Base-by-base conservation (phyloP, 2,329 filamentous ascomycete species). In the Xylariales sp. region DNA sequence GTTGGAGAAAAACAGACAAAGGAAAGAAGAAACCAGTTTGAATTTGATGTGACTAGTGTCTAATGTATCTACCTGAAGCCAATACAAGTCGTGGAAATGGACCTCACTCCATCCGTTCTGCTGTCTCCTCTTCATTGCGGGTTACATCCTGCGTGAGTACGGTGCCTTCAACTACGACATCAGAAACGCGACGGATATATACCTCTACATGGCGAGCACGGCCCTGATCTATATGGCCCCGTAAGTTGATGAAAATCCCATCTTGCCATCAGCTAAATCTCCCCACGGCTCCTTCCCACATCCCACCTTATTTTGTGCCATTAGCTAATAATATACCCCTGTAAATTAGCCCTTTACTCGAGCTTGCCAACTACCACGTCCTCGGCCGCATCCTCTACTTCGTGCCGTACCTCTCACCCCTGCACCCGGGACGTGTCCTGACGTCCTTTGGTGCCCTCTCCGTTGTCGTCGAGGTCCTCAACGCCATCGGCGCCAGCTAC, bases 311-410 rank as follows among this genome's bases (percentile, higher is more conserved):
- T n/a, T n/a, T n/a, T n/a, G n/a, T n/a, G n/a, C n/a, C n/a, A n/a
- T n/a, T n/a, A n/a, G n/a, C n/a, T n/a, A n/a, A n/a, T n/a, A n/a
- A n/a, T n/a, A n/a, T n/a, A n/a, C n/a, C n/a, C n/a, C n/a, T n/a
- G n/a, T n/a, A n/a, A n/a, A 3, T 6, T 40, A 76, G 75, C 3
- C 80, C 81, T 0, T 61, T 83, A 4, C 72, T 81, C 35, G 77
- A 81, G 42, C 70, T 80, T 4, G 69, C 73, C 41, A 82, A 83
- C 59, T 84, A 83, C 57, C 72, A 80, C 49, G 66, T 82, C 42
- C 72, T 85, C 37, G 74, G 73, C 4, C 72, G 79, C 3, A 63
- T 80, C 10, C 65, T 84, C 18, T 74, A 73, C 58, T 84, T 83
- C 55, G 66, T 82, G 2, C 80, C 80, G 0, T 74, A 78, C 50